Percentiles rank a stretch among this genome's conserved stretches.
Conservation (phyloP, 305 asterid species). For the Solanum hybrid region DNA sequence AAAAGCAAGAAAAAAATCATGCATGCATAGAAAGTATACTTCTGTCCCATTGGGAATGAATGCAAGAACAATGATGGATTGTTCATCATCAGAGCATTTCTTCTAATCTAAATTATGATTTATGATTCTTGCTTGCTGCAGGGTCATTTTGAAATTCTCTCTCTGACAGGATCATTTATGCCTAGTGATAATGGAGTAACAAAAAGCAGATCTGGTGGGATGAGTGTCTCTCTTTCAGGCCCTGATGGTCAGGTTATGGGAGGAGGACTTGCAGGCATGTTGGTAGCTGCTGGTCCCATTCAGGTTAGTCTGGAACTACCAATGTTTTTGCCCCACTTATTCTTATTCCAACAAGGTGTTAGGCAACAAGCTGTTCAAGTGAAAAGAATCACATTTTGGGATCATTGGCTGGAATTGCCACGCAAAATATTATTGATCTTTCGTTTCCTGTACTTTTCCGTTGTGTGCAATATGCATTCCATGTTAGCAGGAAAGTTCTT, state of each 20-base stretch:
- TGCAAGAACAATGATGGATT: neutral
- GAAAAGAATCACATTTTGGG: neutral
- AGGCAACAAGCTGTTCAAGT: neutral
- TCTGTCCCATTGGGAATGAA: neutral
- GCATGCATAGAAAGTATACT: neutral
- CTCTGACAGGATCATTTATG: conserved; percentile 73
- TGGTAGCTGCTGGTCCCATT: conserved; percentile 76
- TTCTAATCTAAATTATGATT: neutral
- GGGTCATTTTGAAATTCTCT: conserved; percentile 84
- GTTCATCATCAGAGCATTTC: neutral
- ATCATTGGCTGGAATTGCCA: neutral
- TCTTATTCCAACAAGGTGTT: neutral
- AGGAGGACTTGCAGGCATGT: conserved; percentile 91
- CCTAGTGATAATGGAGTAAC: conserved; percentile 72
- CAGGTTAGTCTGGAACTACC: conserved; percentile 47
- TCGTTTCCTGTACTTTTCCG: neutral
- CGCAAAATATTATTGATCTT: neutral
- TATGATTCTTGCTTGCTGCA: conserved; percentile 22
- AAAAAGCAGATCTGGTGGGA: conserved; percentile 83
- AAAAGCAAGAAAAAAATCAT: neutral
- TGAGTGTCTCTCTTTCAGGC: conserved; percentile 83
- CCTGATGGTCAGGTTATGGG: conserved; percentile 95
- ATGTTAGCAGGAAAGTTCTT: neutral
- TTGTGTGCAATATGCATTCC: neutral
- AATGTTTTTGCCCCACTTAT: neutral